Evolutionary conservation across 345 rosid species (phyloP), one percentile per base, ranked within the genome.

Genomic region (Boechera retrofracta): DNA sequence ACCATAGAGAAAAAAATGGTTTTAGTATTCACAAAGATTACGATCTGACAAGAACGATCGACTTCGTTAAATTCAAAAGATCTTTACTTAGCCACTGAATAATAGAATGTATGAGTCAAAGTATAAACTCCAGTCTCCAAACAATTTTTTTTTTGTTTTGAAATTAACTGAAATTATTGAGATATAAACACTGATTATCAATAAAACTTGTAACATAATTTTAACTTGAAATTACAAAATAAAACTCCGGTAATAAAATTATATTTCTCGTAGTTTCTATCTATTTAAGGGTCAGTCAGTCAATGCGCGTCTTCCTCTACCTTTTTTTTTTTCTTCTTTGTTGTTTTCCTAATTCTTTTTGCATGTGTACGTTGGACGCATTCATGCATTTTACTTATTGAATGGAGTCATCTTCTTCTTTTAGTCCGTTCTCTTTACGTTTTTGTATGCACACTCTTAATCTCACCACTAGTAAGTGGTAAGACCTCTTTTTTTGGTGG

Each of bases 11-110:
- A 72, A 13, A 4, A 35, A 2, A 21, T 11, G 32, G 21, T 52
- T 66, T 21, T 35, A 38, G 28, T 68, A 68, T 36, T 68, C 72
- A 54, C n/a, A 55, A 68, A 42, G 45, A 26, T 15, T 24, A 48
- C 28, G 12, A 49, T 61, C 69, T 49, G 60, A 72, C 51, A 61
- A 26, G 49, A 35, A 38, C 32, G 13, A 62, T 51, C 42, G 29
- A 51, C 53, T 62, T 61, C 76, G 59, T 72, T 49, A 49, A 61
- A 3, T 47, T 59, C 57, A 59, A 16, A 59, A 62, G 36, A 49
- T 56, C 11, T 69, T 32, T 55, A 62, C n/a, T 54, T 54, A 12
- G n/a, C 35, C 35, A 49, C 9, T 49, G 26, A 35, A 9, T 38
- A 16, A 48, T 16, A 16, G 2, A 49, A 49, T 18, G 26, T 49